Conservation (phyloP, 2,329 filamentous ascomycete species). For the Penicillium sp. region DNA sequence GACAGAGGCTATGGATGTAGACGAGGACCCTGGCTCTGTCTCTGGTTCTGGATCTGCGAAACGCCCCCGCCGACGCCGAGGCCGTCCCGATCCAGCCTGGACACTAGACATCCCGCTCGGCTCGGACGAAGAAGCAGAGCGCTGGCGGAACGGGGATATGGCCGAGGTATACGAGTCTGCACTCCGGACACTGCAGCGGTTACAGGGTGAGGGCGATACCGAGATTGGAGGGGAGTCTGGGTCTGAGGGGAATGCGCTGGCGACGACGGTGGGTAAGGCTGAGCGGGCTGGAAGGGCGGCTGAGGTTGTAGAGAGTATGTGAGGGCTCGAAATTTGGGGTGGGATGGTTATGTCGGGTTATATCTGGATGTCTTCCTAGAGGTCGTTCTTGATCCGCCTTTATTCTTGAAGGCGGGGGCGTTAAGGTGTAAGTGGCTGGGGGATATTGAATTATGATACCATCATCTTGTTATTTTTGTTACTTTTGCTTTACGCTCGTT, state of each 20-base stretch:
- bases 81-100: conserved; percentile 25
- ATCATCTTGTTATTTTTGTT: conserved; percentile 16
- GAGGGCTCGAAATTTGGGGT: conserved; percentile 15
- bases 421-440: conserved; percentile 14
- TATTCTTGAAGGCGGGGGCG: conserved; percentile 16
- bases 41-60: conserved; percentile 5
- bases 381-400: conserved; percentile 5
- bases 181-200: conserved; percentile 39
- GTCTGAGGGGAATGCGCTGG: conserved; percentile 39
- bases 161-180: conserved; percentile 45
- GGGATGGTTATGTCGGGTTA: background rate
- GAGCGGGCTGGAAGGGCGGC: conserved; percentile 48
- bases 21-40: conserved; percentile 17
- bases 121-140: conserved; percentile 36
- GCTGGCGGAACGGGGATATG: conserved; percentile 46
- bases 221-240: conserved; percentile 14
- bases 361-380: conserved; percentile 3
- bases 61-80: background rate
- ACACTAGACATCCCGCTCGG: conserved; percentile 36
- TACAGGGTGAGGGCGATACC: conserved; percentile 37
- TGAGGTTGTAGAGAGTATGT: conserved; percentile 51
- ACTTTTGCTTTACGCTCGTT: background rate
- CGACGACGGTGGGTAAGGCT: conserved; percentile 49
- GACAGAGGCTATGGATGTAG: conserved; percentile 32
- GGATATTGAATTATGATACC: conserved; percentile 26